Percentiles rank a stretch among this genome's conserved stretches.
Evolutionary conservation across 129 eudicot genomes (phyloP).

Genomic region (Artemisia tridentata): DNA sequence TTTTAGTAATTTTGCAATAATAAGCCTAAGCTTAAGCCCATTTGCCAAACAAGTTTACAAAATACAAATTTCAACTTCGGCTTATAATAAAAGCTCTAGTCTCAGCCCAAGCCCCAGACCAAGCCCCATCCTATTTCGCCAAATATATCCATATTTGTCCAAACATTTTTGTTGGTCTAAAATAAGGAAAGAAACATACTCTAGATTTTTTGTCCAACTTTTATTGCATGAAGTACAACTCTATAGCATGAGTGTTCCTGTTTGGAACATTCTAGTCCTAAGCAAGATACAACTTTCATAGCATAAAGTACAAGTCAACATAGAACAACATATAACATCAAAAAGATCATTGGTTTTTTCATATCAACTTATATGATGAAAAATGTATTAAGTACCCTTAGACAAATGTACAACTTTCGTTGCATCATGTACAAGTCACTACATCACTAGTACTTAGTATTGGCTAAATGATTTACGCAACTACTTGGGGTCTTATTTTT

Average conservation of each 20-base stretch:
- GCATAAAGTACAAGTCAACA: conserved; percentile 1
- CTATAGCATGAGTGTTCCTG: neutral
- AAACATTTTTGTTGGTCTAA: too few relatives aligned
- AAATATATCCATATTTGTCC: too few relatives aligned
- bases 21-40: too few relatives aligned
- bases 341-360: neutral
- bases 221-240: neutral
- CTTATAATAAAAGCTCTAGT: too few relatives aligned
- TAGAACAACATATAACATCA: conserved; percentile 5
- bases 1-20: too few relatives aligned
- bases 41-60: too few relatives aligned
- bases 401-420: conserved; percentile 6
- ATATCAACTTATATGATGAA: too few relatives aligned
- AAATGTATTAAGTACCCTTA: too few relatives aligned
- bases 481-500: neutral
- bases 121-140: too few relatives aligned
- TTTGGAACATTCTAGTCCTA: neutral
- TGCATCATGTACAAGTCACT: conserved; percentile 19
- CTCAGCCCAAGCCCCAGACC: too few relatives aligned
- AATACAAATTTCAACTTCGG: too few relatives aligned
- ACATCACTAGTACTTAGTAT: neutral
- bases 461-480: neutral
- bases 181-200: too few relatives aligned
- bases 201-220: neutral
- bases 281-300: conserved; percentile 8